Base-by-base conservation (phyloP, 768 basidiomycete species). In the Collybia sordida region DNA sequence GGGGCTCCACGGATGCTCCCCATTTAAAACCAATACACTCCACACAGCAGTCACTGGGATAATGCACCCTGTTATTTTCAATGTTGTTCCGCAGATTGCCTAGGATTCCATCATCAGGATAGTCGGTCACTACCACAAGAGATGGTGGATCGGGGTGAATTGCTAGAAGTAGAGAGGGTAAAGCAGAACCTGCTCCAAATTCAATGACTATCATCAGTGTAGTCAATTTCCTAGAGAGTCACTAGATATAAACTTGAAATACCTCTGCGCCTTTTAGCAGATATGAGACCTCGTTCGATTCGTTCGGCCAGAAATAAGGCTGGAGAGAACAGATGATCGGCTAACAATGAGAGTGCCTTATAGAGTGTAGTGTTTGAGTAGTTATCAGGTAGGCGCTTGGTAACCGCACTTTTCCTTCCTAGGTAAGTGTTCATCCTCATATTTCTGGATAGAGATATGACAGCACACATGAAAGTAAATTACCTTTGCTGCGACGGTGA, bases 281-380 rank as follows among this genome's bases (percentile, higher is more conserved):
- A 66, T 6, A 90, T 60, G 4, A 80, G 59, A 0, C 75, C 73
- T 47, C 75, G 63, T 64, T 90, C 85, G 8, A 90, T 81, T 22
- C 74, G 68, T 59, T 89, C 85, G 2, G 83, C 82, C 15, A 90
- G 72, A 48, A 83, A 75, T 6, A 90, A 71, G 7, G 80, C 77
- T 14, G 85, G 86, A 34, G 83, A 88, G 62, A 88, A 89, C 3
- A 88, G 70, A 53, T 86, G 84, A 64, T 89, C 86, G 42, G 86
- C 87, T 18, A 89, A 71, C 8, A 88, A 72, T 12, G 84, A 86
- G 52, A 81, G 86, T 23, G 86, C 83, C 85, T 88, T 63, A 36
- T 22, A 53, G 45, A 27, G 45, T 19, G 43, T 43, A 53, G 35
- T 34, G 23, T 42, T 58, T 37, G 36, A 51, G 44, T 25, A 45